Evolutionary conservation across 2,329 filamentous ascomycete genomes (phyloP), one percentile per base, ranked within the genome.

Genomic region (Pseudogymnoascus sp.): DNA sequence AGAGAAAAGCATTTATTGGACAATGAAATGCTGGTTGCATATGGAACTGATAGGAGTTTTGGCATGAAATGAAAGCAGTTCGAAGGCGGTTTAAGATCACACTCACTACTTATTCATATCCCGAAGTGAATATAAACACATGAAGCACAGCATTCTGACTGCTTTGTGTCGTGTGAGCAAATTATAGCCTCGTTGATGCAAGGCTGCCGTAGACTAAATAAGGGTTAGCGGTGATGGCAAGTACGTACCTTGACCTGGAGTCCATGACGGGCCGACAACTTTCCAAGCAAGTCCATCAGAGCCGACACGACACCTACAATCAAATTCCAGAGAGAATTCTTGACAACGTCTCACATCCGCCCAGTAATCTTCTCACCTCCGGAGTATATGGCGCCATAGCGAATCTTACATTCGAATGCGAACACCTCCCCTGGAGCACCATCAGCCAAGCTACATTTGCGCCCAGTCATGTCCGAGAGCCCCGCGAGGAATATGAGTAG

Each of bases 1-100:
- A 54, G n/a, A 33, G 29, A 54, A 54, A 54, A 54, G 47, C 47
- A 54, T 54, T 35, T 54, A 54, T 54, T 54, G 47, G 47, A 5
- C 1, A 21, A 35, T 54, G 10, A 33, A 35, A 35, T 33, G 15
- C 47, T 13, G 33, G 9, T 54, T 33, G 35, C 29, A 54, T 54
- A 54, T 54, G 4, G 5, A 5, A 54, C 47, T 21, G n/a, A 15
- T 54, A 35, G 47, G 10, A 33, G 2, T 11, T 54, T 54, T 17
- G n/a, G n/a, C n/a, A n/a, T 33, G 9, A 29, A 33, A 54, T 54
- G 2, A 54, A 33, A 50, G 44, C 44, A 31, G 26, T 31, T 31
- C 31, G 26, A 31, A 50, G 33, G n/a, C n/a, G 17, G n/a, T 11
- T 31, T 6, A 11, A 31, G 24, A 31, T 54, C n/a, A 33, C 17